Conservation (phyloP, 2,329 filamentous ascomycete genomes). For the Trichoderma citrinoviride region DNA sequence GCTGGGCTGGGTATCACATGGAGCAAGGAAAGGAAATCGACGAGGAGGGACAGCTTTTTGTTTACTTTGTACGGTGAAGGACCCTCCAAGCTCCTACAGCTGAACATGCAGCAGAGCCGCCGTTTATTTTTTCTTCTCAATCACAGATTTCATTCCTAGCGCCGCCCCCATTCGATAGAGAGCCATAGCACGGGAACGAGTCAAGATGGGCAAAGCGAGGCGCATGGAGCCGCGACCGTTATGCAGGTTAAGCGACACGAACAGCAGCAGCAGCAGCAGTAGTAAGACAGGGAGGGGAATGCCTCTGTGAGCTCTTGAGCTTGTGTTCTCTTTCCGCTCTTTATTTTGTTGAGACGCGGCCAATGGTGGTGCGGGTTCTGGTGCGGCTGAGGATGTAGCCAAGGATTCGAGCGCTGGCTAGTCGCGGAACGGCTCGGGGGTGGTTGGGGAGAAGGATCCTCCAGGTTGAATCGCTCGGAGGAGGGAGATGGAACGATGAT, state of each 20-base stretch:
- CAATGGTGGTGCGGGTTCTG: slow-evolving; percentile 2
- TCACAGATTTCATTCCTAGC: background rate
- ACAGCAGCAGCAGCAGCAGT: background rate
- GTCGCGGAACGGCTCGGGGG: slow-evolving; percentile 2
- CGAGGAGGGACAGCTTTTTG: background rate
- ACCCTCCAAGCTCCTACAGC: background rate
- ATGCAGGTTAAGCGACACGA: slow-evolving; percentile 19
- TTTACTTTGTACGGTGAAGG: background rate
- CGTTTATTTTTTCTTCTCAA: background rate
- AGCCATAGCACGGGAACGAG: slow-evolving; percentile 3
- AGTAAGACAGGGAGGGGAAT: background rate
- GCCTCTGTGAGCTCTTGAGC: background rate
- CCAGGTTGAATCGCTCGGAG: background rate
- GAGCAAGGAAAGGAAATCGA: background rate
- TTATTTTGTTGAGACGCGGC: background rate
- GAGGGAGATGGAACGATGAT: background rate
- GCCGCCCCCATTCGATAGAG: background rate
- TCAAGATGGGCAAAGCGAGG: background rate
- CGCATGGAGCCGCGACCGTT: background rate
- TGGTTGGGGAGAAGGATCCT: slow-evolving; percentile 3
- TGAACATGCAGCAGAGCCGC: background rate
- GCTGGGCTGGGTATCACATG: background rate
- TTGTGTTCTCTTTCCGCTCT: background rate
- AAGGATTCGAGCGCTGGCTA: slow-evolving; percentile 8
- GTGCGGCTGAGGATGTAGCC: slow-evolving; percentile 20